Percentiles rank a stretch among this genome's conserved stretches.
Conservation (phyloP, 805 yeast species). For the Groenewaldozyma salmanticensis region DNA sequence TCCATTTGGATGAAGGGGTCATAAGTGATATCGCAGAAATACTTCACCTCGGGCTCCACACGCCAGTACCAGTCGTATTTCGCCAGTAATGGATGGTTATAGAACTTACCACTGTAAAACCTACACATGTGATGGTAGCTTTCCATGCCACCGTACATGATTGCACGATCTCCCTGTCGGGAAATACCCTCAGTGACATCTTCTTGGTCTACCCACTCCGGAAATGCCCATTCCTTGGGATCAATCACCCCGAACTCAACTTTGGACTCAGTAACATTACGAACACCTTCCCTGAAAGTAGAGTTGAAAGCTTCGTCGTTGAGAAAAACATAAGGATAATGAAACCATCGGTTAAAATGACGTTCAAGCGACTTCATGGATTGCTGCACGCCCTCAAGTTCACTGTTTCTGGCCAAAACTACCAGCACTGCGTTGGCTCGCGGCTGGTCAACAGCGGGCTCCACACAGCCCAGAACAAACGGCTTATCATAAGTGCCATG, state of each 20-base stretch:
- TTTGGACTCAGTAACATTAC: constrained; percentile 43
- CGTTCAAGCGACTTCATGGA: constrained; percentile 71
- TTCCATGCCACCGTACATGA: constrained; percentile 73
- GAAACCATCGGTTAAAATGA: constrained; percentile 88
- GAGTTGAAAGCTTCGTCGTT: constrained; percentile 69
- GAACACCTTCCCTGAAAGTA: constrained; percentile 48
- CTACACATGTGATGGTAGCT: constrained; percentile 94
- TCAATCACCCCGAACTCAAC: constrained; percentile 67
- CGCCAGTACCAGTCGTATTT: constrained; percentile 91
- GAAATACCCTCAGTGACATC: constrained; percentile 50
- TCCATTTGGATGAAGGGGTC: constrained; percentile 86
- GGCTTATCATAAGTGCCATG: constrained; percentile 30
- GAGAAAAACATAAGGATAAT: constrained; percentile 85
- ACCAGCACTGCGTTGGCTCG: constrained; percentile 80
- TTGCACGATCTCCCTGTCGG: constrained; percentile 71
- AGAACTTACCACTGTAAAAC: constrained; percentile 78
- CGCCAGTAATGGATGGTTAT: constrained; percentile 62
- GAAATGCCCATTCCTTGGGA: constrained; percentile 60
- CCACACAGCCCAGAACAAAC: constrained; percentile 45
- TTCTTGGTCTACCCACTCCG: constrained; percentile 33
- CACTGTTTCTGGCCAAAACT: constrained; percentile 73
- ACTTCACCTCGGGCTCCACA: constrained; percentile 86
- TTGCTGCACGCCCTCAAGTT: constrained; percentile 62
- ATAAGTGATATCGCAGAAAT: constrained; percentile 82
- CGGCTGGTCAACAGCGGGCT: constrained; percentile 35